Conservation (phyloP, 176 grass and related monocot species). For the sorghum (Sorghum bicolor) region DNA sequence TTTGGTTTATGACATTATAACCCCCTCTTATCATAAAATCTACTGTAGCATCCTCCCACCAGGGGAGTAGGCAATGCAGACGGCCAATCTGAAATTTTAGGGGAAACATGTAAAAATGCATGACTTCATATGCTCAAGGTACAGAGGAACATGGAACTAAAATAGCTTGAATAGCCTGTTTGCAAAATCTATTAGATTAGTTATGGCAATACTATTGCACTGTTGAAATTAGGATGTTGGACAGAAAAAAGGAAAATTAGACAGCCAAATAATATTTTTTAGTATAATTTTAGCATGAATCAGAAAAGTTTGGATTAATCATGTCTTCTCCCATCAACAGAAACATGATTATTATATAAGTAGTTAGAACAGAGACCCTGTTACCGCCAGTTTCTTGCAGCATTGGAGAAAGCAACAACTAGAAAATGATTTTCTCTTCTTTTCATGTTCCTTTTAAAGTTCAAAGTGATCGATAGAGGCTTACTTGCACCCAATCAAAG, state of each 20-base stretch:
- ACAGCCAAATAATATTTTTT: not conserved
- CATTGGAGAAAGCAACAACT: not conserved
- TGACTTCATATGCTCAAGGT: not conserved
- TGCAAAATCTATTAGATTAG: not conserved
- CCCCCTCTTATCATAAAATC: conserved; percentile 91
- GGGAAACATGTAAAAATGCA: not conserved
- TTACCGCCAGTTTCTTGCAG: not conserved
- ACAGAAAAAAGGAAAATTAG: not conserved
- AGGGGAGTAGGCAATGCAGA: conserved; percentile 82
- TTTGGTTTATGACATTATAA: conserved; percentile 78
- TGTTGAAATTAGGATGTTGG: not conserved
- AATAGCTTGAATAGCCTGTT: not conserved
- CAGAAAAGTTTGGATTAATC: not conserved
- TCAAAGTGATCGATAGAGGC: conserved; percentile 12
- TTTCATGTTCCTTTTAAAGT: not conserved
- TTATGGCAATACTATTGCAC: not conserved
- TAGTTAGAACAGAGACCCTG: not conserved
- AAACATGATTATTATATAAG: not conserved
- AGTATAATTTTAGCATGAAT: not conserved
- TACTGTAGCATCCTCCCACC: conserved; percentile 94
- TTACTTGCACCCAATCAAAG: conserved; percentile 78
- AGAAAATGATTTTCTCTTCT: not conserved
- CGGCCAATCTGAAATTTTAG: conserved; percentile 64
- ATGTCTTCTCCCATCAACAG: not conserved
- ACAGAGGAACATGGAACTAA: not conserved